Percentiles rank a stretch among this genome's conserved stretches.
Conservation (phyloP, 2,329 filamentous ascomycete species). For the Colletotrichum aenigma region DNA sequence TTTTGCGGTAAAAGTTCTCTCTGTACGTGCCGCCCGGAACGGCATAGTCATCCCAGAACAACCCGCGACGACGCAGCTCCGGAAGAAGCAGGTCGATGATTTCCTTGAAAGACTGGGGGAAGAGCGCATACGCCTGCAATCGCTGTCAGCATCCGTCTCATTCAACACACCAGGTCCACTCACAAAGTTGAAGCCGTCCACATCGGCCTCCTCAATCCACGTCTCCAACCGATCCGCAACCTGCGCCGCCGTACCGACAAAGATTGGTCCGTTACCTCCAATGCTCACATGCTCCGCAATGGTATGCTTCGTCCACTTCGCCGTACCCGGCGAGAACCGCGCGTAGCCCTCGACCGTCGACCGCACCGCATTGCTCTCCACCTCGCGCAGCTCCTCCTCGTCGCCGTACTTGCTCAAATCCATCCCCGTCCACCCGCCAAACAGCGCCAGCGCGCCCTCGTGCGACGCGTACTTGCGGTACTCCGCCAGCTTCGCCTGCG, state of each 20-base stretch:
- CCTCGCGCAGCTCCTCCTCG: constrained; percentile 66
- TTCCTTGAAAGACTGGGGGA: constrained; percentile 71
- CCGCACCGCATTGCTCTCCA: constrained; percentile 66
- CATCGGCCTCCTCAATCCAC: constrained; percentile 71
- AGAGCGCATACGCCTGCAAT: constrained; percentile 64
- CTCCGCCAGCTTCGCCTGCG: constrained; percentile 65
- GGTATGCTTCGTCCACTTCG: constrained; percentile 75
- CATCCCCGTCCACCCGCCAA: constrained; percentile 75
- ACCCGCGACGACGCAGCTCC: constrained; percentile 62
- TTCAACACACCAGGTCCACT: constrained; percentile 5
- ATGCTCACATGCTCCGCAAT: constrained; percentile 71
- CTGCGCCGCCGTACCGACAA: constrained; percentile 67
- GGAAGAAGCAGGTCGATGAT: constrained; percentile 69
- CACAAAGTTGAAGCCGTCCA: constrained; percentile 78
- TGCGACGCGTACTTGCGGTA: constrained; percentile 63
- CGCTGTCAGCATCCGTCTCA: too few species aligned
- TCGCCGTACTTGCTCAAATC: constrained; percentile 63
- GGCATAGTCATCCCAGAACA: constrained; percentile 60
- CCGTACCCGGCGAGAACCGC: constrained; percentile 59
- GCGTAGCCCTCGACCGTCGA: constrained; percentile 61
- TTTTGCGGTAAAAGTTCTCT: constrained; percentile 61
- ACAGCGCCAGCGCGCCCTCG: constrained; percentile 71
- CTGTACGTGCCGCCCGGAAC: constrained; percentile 63
- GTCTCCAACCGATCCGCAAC: constrained; percentile 71
- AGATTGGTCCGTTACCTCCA: constrained; percentile 68